These are phyloP conservation scores for Cucurbita pepo DNA, from an alignment of 306 rosid species.

Conservation along the genomic window DNA sequence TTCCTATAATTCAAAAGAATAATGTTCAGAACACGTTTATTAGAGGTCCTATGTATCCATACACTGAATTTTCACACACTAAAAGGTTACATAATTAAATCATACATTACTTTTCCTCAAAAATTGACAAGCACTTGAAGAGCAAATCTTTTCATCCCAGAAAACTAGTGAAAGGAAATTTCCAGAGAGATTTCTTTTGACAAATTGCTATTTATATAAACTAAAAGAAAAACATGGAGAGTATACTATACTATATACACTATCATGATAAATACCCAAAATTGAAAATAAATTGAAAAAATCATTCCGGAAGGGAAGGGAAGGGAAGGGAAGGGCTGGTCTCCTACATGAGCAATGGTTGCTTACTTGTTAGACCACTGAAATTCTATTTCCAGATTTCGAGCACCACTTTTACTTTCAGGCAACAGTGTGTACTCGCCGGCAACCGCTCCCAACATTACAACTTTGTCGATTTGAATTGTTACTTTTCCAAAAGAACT, in stretches of 20 bases:
- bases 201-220: slow-evolving; percentile 14
- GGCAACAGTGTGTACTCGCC: slow-evolving; percentile 91
- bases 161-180: neutral
- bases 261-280: slow-evolving; percentile 38
- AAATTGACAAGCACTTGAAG: slow-evolving; percentile 3
- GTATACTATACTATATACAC: slow-evolving; percentile 32
- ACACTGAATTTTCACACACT: slow-evolving; percentile 2
- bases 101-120: neutral
- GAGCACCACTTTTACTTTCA: slow-evolving; percentile 84
- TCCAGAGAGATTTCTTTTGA: slow-evolving; percentile 24
- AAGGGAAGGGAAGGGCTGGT: neutral
- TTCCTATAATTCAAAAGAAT: neutral
- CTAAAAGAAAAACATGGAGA: slow-evolving; percentile 26
- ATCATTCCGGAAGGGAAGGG: slow-evolving; percentile 7
- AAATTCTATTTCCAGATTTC: slow-evolving; percentile 94
- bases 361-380: slow-evolving; percentile 87
- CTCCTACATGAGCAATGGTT: neutral
- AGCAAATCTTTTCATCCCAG: slow-evolving; percentile 7
- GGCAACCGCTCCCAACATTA: slow-evolving; percentile 94
- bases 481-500: slow-evolving; percentile 95
- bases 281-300: slow-evolving; percentile 11
- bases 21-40: neutral
- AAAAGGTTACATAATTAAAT: slow-evolving; percentile 2
- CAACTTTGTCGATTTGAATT: slow-evolving; percentile 87
- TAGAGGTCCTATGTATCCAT: neutral